Evolutionary conservation across 345 rosid genomes (phyloP).

Genomic region (Sonneratia caseolaris): DNA sequence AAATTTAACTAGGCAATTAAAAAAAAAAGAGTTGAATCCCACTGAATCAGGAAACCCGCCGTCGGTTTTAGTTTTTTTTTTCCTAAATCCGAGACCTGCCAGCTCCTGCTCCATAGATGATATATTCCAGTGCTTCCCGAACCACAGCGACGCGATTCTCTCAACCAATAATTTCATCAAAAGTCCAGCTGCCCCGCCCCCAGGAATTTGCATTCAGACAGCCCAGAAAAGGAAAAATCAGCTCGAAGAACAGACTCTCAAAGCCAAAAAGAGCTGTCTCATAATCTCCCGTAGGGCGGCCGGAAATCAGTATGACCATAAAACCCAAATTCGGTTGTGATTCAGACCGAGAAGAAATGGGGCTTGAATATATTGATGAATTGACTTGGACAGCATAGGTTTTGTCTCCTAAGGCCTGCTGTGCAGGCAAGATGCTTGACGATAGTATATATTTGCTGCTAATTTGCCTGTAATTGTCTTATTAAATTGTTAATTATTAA

Average conservation of each 20-base stretch:
- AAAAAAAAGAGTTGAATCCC: slow-evolving; percentile 8
- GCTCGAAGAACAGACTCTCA: too few relatives aligned
- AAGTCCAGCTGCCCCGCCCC: neutral
- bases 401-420: neutral
- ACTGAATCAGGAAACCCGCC: slow-evolving; percentile 8
- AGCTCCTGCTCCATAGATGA: neutral
- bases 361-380: neutral
- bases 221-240: neutral
- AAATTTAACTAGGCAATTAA: too few relatives aligned
- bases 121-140: neutral
- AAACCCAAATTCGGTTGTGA: too few relatives aligned
- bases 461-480: neutral
- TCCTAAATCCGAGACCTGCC: neutral
- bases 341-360: neutral
- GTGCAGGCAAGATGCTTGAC: neutral
- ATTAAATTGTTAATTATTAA: neutral
- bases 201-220: neutral
- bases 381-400: neutral
- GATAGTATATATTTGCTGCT: neutral
- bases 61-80: slow-evolving; percentile 7
- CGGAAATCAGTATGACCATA: neutral
- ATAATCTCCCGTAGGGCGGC: too few relatives aligned
- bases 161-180: neutral
- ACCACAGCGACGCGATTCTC: too few relatives aligned
- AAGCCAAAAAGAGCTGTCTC: too few relatives aligned